Conservation (phyloP, 352 stramenopile species). For the Phytophthora capsici region DNA sequence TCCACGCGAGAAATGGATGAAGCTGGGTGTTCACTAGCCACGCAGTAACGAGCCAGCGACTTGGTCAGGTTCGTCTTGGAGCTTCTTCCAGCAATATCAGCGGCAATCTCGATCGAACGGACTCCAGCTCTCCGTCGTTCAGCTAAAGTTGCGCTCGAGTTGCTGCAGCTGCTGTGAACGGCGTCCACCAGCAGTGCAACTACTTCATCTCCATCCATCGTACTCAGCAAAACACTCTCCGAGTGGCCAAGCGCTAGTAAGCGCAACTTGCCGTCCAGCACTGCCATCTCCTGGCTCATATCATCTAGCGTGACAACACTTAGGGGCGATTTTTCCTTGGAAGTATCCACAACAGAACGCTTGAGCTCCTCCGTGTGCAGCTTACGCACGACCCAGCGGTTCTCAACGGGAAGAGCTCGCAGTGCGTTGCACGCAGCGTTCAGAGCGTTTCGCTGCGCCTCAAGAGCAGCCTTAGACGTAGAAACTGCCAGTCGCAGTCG, state of each 20-base stretch:
- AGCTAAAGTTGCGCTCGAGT: conserved; percentile 31
- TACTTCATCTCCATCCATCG: conserved; percentile 65
- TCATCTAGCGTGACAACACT: conserved; percentile 73
- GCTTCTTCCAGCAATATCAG: conserved; percentile 45
- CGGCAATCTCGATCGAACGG: conserved; percentile 56
- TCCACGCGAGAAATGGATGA: conserved; percentile 34
- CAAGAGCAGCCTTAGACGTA: conserved; percentile 47
- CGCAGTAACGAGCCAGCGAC: conserved; percentile 72
- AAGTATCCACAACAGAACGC: conserved; percentile 2
- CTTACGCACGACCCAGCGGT: conserved; percentile 78
- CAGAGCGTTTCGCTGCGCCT: conserved; percentile 70
- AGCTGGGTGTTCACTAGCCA: conserved; percentile 47
- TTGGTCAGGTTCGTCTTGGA: conserved; percentile 53
- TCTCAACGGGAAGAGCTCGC: conserved; percentile 44
- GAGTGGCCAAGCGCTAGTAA: conserved; percentile 58
- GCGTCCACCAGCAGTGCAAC: conserved; percentile 64
- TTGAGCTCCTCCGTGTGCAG: conserved; percentile 66
- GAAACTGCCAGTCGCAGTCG: conserved; percentile 50
- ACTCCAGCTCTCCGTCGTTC: conserved; percentile 58
- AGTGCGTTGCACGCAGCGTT: conserved; percentile 58
- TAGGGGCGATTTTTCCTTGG: conserved; percentile 24
- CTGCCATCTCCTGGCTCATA: conserved; percentile 57
- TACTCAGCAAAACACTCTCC: conserved; percentile 62
- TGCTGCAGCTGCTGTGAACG: conserved; percentile 31
- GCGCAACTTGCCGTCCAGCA: conserved; percentile 71